Evolutionary conservation across 179 eudicot species (phyloP).

Genomic region (Camellia oleifera): DNA sequence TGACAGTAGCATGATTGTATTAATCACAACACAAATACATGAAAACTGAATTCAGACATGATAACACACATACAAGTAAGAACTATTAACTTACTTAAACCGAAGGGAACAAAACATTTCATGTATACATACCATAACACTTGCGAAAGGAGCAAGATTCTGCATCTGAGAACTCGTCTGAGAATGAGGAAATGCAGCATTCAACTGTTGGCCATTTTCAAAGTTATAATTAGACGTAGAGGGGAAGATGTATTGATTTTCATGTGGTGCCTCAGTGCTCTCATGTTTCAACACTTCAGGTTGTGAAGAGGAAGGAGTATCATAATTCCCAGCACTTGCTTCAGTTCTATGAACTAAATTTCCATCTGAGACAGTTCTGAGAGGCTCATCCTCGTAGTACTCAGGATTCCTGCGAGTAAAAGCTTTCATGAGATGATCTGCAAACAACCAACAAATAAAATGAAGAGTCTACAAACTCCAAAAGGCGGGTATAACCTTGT

Average conservation of each 20-base stretch:
- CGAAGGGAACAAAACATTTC: neutral
- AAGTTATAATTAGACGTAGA: conserved; percentile 63
- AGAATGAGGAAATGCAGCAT: conserved; percentile 47
- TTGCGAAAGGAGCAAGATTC: conserved; percentile 58
- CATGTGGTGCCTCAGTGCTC: conserved; percentile 51
- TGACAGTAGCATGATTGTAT: neutral
- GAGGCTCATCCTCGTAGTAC: conserved; percentile 71
- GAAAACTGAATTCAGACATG: neutral
- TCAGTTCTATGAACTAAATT: conserved; percentile 53
- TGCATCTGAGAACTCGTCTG: conserved; percentile 73
- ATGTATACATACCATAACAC: conserved; percentile 36
- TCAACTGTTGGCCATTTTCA: conserved; percentile 65
- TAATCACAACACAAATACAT: neutral
- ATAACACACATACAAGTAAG: neutral
- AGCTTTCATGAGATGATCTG: conserved; percentile 12
- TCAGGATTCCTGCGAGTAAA: conserved; percentile 57
- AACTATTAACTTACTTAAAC: neutral
- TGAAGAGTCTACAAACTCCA: neutral
- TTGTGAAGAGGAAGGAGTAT: conserved; percentile 62
- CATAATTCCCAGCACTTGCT: conserved; percentile 49
- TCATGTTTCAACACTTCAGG: conserved; percentile 62
- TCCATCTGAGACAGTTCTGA: conserved; percentile 53
- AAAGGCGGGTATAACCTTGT: conserved; percentile 47
- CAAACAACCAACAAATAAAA: neutral
- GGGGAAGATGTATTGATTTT: conserved; percentile 70